These are phyloP conservation scores for Penicillium sp. DNA, from an alignment of 2,329 filamentous ascomycete genomes.

Conservation along the genomic window DNA sequence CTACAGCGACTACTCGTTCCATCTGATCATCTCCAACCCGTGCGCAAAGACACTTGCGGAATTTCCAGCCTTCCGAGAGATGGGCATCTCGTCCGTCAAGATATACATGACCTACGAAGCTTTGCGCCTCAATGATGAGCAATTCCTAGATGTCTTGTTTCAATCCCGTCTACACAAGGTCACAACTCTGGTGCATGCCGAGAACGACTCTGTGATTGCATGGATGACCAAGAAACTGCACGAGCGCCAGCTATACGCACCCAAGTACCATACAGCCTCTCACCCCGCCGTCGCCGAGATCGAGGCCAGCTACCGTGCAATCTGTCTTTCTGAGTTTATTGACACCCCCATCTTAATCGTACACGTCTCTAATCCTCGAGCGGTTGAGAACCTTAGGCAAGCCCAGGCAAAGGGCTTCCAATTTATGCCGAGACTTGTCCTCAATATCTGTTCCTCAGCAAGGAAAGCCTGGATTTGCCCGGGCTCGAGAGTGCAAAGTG, in stretches of 20 bases:
- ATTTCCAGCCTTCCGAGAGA: conserved; percentile 35
- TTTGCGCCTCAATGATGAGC: conserved; percentile 40
- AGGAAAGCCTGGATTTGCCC: background rate
- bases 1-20: conserved; percentile 57
- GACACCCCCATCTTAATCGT: background rate
- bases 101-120: conserved; percentile 51
- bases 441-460: conserved; percentile 47
- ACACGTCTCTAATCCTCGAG: conserved; percentile 31
- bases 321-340: background rate
- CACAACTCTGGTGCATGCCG: background rate
- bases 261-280: background rate
- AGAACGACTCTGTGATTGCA: background rate
- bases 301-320: background rate
- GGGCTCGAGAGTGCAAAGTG: background rate
- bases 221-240: background rate
- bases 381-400: conserved; percentile 47
- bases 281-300: background rate
- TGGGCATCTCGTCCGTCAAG: conserved; percentile 30
- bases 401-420: conserved; percentile 53
- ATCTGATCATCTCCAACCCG: conserved; percentile 39
- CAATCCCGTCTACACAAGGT: background rate
- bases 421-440: conserved; percentile 59
- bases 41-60: conserved; percentile 32
- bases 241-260: background rate
- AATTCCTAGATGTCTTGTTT: conserved; percentile 45